A percentile compares a stretch with the other conserved stretches of the same genome.
Evolutionary conservation across 2,329 filamentous ascomycete genomes (phyloP).

Genomic region (Akanthomyces uredinophilus): DNA sequence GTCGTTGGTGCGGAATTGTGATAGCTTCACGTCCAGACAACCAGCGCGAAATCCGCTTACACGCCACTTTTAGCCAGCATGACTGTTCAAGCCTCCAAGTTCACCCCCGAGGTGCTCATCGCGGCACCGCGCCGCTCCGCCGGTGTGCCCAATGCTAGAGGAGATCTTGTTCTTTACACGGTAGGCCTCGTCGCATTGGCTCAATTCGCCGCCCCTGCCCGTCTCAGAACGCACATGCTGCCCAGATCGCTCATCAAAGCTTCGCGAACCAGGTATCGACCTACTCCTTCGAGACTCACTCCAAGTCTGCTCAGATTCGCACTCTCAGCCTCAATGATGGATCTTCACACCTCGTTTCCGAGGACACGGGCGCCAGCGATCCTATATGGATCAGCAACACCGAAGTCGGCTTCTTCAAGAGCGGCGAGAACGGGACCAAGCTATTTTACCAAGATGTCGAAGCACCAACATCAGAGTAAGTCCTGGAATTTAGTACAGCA

Average conservation of each 20-base stretch:
- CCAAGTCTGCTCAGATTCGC: slow-evolving; percentile 62
- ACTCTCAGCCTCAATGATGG: slow-evolving; percentile 65
- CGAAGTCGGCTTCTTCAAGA: slow-evolving; percentile 53
- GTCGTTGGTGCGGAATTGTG: background rate
- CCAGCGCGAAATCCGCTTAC: slow-evolving; percentile 17
- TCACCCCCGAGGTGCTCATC: slow-evolving; percentile 73
- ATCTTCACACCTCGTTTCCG: slow-evolving; percentile 59
- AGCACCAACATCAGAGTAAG: slow-evolving; percentile 36
- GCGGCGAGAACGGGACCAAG: slow-evolving; percentile 41
- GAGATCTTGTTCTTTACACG: slow-evolving; percentile 60
- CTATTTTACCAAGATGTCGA: slow-evolving; percentile 37
- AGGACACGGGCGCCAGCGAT: slow-evolving; percentile 61
- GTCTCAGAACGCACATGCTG: no score
- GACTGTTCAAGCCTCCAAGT: slow-evolving; percentile 65
- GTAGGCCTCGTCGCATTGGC: slow-evolving; percentile 30
- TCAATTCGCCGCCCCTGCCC: background rate
- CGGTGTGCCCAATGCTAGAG: slow-evolving; percentile 63
- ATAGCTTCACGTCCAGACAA: background rate
- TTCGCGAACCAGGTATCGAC: slow-evolving; percentile 49
- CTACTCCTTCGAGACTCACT: slow-evolving; percentile 75
- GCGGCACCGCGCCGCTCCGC: slow-evolving; percentile 68
- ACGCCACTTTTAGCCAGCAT: slow-evolving; percentile 37
- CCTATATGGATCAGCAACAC: slow-evolving; percentile 71
- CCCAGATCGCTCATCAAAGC: background rate
- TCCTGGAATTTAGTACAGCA: background rate